phyloP scores from a whole-genome alignment of 2,329 filamentous ascomycete genomes.

The Cadophora sp. region DNA sequence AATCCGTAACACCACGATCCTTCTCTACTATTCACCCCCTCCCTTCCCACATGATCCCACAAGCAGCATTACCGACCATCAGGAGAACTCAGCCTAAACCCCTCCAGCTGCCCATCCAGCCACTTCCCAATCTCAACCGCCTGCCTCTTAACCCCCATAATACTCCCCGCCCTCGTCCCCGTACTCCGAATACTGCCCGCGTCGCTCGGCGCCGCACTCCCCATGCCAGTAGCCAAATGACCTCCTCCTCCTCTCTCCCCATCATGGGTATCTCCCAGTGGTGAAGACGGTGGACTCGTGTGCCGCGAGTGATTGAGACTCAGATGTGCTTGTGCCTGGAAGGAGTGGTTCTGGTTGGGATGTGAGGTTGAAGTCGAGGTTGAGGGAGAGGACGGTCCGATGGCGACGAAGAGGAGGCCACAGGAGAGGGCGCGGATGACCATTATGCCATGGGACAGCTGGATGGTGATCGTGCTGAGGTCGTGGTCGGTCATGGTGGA shows the following conservation, averaged over 20 bases:
- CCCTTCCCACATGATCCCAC: background rate
- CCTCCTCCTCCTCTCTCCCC: conserved; percentile 15
- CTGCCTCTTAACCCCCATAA: conserved; percentile 60
- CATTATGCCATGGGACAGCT: conserved; percentile 61
- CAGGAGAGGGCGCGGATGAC: conserved; percentile 64
- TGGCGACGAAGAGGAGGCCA: conserved; percentile 66
- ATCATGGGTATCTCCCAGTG: conserved; percentile 24
- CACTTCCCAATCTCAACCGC: conserved; percentile 65
- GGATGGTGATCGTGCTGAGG: conserved; percentile 47
- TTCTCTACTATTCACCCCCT: no score
- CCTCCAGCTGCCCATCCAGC: conserved; percentile 65
- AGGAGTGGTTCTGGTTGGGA: conserved; percentile 14
- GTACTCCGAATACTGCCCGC: conserved; percentile 43
- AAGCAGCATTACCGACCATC: conserved; percentile 33
- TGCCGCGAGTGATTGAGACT: conserved; percentile 18
- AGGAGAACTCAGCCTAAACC: conserved; percentile 39
- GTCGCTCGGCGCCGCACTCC: conserved; percentile 43
- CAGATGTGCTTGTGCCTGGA: conserved; percentile 19
- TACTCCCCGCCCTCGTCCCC: conserved; percentile 50
- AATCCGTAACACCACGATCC: background rate
- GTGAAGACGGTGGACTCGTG: conserved; percentile 34
- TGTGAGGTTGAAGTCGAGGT: conserved; percentile 2
- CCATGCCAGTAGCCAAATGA: conserved; percentile 11
- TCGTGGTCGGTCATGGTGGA: conserved; percentile 29
- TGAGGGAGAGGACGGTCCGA: conserved; percentile 52